Conservation (phyloP, 75 land plant species). For the Chamaecyparis obtusa region DNA sequence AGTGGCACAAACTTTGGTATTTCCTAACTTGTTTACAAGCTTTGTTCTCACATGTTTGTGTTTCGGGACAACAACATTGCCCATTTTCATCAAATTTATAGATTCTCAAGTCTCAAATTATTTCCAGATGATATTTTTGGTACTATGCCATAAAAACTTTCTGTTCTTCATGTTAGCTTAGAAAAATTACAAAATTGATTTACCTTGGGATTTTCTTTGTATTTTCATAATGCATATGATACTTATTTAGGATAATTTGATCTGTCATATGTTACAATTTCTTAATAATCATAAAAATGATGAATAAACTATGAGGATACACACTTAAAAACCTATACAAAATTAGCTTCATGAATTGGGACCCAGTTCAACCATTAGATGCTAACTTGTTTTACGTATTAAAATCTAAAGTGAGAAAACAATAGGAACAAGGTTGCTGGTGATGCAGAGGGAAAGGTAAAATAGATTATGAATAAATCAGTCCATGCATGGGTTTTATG, state of each 20-base stretch:
- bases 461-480: background rate
- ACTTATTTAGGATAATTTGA: background rate
- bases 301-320: background rate
- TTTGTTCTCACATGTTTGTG: background rate
- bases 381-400: conserved; percentile 4
- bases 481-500: background rate
- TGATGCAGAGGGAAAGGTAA: background rate
- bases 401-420: background rate
- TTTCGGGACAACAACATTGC: background rate
- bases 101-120: background rate
- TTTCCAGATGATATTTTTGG: too few relatives aligned
- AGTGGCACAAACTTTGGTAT: conserved; percentile 89
- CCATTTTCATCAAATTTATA: background rate
- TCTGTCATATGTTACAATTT: background rate
- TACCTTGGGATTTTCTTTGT: background rate
- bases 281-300: background rate
- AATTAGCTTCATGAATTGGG: background rate
- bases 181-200: background rate
- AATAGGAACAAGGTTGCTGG: background rate
- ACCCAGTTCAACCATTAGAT: background rate
- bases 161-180: background rate
- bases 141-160: background rate
- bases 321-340: background rate
- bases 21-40: conserved; percentile 6
- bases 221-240: background rate